Base-by-base conservation (phyloP, 2,329 filamentous ascomycete species). In the Cytospora schulzeri region DNA sequence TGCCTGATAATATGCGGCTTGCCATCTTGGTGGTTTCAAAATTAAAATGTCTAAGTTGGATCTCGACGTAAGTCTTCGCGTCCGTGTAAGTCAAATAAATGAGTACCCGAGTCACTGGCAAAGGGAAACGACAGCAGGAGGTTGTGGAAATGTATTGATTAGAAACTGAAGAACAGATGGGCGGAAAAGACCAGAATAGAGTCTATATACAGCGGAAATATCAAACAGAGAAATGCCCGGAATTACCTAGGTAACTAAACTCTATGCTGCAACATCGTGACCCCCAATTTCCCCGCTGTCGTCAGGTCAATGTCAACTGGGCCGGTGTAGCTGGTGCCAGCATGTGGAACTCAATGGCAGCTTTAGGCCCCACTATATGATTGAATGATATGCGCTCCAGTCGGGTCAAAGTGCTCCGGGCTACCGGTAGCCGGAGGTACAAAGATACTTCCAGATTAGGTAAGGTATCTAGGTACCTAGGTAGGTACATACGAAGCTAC, bases 351-450 rank as follows among this genome's bases (percentile, higher is more conserved):
- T n/a, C n/a, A n/a, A n/a, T n/a, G n/a, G n/a, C n/a, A n/a, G n/a
- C n/a, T n/a, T n/a, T n/a, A n/a, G n/a, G 50, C n/a, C 51, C n/a
- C 22, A 55, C 45, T 55, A n/a, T n/a, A n/a, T n/a, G n/a, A n/a
- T n/a, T n/a, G n/a, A n/a, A n/a, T n/a, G 26, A 64, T 55, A 67
- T 57, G 66, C 66, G 66, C 66, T 45, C 66, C 64, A 67, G 66
- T 66, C 66, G 63, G 63, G 60, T 66, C n/a, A 66, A 60, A 60
- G 55, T 57, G 26, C 57, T 33, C 66, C 64, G 53, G 48, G 51
- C 51, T 28, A 53, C 51, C 51, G 24, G 24, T 17, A 11, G 15
- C 11, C 24, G 22, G 22, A 28, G 50, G 48, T 22, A 17, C 31
- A 19, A 17, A 14, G 45, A 14, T 35, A 17, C 48, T 11, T n/a